Conservation (phyloP, 2,329 filamentous ascomycete genomes). For the Aspergillus felis region DNA sequence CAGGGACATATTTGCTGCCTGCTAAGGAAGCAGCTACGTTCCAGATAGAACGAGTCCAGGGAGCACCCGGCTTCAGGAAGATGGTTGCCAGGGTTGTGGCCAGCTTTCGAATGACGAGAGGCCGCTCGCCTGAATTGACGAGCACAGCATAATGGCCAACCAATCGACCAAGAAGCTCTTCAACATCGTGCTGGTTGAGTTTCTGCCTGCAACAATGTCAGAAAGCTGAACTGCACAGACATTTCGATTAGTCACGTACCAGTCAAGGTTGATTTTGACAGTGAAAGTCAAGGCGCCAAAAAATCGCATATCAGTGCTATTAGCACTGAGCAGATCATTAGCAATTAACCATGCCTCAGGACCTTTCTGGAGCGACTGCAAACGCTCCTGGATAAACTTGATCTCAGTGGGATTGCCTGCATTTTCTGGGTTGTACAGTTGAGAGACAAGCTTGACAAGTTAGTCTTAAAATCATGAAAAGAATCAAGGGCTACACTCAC, state of each 20-base stretch:
- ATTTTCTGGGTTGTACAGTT: slow-evolving; percentile 43
- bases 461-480: slow-evolving; percentile 1
- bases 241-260: slow-evolving; percentile 46
- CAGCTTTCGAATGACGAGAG: slow-evolving; percentile 45
- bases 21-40: slow-evolving; percentile 38
- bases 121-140: slow-evolving; percentile 34
- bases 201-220: slow-evolving; percentile 27
- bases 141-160: slow-evolving; percentile 42
- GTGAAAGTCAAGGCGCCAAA: slow-evolving; percentile 91
- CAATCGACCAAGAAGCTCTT: slow-evolving; percentile 39
- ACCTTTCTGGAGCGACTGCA: slow-evolving; percentile 76
- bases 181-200: slow-evolving; percentile 30
- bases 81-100: slow-evolving; percentile 42
- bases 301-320: slow-evolving; percentile 75
- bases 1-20: slow-evolving; percentile 34
- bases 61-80: slow-evolving; percentile 37
- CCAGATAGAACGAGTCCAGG: slow-evolving; percentile 36
- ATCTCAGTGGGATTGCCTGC: slow-evolving; percentile 42
- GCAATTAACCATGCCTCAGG: slow-evolving; percentile 82
- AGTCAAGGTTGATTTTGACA: slow-evolving; percentile 90
- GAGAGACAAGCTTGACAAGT: slow-evolving; percentile 34
- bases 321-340: slow-evolving; percentile 65
- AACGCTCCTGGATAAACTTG: slow-evolving; percentile 62
- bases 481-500: slow-evolving; percentile 13
- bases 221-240: neutral